Percentiles rank a stretch among this genome's conserved stretches.
phyloP scores from a whole-genome alignment of 2,329 filamentous ascomycete species.

The Colletotrichum sp. region DNA sequence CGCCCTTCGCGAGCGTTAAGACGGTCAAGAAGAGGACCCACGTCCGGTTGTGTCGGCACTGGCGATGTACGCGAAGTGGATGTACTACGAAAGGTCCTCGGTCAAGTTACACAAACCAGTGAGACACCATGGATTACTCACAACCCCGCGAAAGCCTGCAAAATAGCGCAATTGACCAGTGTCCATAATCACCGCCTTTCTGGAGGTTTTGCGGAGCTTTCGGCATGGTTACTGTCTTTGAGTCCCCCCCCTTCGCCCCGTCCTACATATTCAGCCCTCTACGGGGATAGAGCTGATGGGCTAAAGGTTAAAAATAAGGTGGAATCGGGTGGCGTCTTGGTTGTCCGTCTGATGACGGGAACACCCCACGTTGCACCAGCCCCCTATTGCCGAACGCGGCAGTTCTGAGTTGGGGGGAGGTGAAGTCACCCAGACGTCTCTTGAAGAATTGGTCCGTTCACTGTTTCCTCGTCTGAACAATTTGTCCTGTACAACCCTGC shows the following conservation, averaged over 20 bases:
- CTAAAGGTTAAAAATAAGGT: background rate
- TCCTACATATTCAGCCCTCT: background rate
- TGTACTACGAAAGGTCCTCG: background rate
- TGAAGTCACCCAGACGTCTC: background rate
- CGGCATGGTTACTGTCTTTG: background rate
- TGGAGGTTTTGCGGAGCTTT: background rate
- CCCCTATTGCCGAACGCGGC: background rate
- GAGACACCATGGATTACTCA: background rate
- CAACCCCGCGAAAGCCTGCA: background rate
- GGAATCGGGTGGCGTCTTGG: background rate
- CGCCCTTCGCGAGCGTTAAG: background rate
- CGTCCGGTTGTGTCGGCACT: slow-evolving; percentile 3
- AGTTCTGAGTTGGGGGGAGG: background rate
- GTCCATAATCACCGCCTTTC: background rate
- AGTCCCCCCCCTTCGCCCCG: background rate
- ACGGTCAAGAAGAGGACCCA: background rate
- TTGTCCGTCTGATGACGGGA: background rate
- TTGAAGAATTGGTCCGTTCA: background rate
- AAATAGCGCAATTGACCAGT: background rate
- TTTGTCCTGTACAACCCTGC: background rate
- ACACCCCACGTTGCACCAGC: background rate
- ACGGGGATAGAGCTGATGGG: background rate
- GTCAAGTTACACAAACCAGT: background rate
- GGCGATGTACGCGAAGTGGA: background rate
- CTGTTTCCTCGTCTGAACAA: background rate